Base-by-base conservation (phyloP, 495 filamentous ascomycete species). In the Trichoderma virens region DNA sequence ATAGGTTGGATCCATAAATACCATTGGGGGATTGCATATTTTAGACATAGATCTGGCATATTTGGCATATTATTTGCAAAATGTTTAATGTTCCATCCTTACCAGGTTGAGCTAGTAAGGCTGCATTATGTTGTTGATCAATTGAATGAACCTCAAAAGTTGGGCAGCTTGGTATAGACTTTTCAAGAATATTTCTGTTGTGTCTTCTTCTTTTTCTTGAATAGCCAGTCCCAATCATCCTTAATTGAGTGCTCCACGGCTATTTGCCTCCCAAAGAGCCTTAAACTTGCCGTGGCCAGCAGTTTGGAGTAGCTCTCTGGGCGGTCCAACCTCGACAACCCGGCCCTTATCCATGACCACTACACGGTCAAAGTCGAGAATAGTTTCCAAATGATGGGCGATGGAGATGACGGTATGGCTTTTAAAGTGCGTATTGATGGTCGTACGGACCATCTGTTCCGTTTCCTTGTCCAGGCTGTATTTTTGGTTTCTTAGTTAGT, bases 351-450 rank as follows among this genome's bases (percentile, higher is more conserved):
- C 63, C 16, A 64, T 34, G 16, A 64, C 51, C 31, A 64, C 30
- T 28, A 64, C 63, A 16, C 63, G 63, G 20, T 82, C 79, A 62
- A 73, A 79, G 23, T 74, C 71, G 35, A 73, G 66, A 38, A 81
- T 76, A 5, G 74, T 77, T 0, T 73, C 72, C 1, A 80, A 64
- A 18, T 75, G 67, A 67, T 82, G 79, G 0, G 76, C 68, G 31
- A 83, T 71, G 0, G 75, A 71, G 23, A 83, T 72, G n/a, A 81
- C 71, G 7, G 79, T 83, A 47, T 76, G 71, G 23, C 66, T 59
- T 20, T 70, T 54, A 38, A 77, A 77, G 7, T 76, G 74, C 20
- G 59, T 67, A 8, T 74, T 72, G 45, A 73, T 62, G 9, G 69
- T 66, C 5, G 65, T 67, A 38, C 72, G 72, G 6, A 78, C 69